These are phyloP conservation scores for Durio zibethinus DNA, from an alignment of 345 rosid genomes.

Conservation along the genomic window DNA sequence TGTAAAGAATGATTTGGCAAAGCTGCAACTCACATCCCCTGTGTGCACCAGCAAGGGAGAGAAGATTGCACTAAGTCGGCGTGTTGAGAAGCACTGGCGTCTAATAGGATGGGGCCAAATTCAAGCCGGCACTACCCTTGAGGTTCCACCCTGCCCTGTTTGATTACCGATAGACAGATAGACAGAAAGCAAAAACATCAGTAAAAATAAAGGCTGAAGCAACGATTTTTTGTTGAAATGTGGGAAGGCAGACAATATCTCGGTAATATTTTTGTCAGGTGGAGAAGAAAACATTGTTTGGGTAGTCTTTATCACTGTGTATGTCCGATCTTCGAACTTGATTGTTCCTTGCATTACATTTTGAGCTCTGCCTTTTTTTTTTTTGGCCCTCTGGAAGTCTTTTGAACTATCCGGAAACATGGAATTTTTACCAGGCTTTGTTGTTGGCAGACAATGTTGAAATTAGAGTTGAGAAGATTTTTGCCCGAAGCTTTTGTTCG, in stretches of 20 bases:
- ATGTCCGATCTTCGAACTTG: neutral
- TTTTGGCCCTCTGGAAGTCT: neutral
- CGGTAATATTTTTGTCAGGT: conserved; percentile 45
- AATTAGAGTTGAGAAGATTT: no score
- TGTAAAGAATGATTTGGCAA: conserved; percentile 85
- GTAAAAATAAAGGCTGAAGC: neutral
- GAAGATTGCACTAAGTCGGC: conserved; percentile 77
- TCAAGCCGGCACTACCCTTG: conserved; percentile 83
- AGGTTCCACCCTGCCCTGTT: conserved; percentile 63
- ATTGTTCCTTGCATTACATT: neutral
- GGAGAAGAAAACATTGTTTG: conserved; percentile 42
- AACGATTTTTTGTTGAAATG: conserved; percentile 19
- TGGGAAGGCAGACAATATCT: conserved; percentile 42
- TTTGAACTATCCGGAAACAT: neutral
- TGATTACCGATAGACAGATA: conserved; percentile 11
- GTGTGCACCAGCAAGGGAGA: conserved; percentile 93
- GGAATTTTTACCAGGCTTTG: neutral
- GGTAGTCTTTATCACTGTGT: neutral
- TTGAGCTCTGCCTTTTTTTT: no score
- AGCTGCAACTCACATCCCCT: conserved; percentile 82
- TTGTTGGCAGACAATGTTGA: neutral
- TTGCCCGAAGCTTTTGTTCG: no score
- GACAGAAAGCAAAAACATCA: neutral
- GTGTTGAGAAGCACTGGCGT: conserved; percentile 97
- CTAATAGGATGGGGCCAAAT: conserved; percentile 98